Conservation (phyloP, 345 rosid genomes). For the Aurinia saxatilis region DNA sequence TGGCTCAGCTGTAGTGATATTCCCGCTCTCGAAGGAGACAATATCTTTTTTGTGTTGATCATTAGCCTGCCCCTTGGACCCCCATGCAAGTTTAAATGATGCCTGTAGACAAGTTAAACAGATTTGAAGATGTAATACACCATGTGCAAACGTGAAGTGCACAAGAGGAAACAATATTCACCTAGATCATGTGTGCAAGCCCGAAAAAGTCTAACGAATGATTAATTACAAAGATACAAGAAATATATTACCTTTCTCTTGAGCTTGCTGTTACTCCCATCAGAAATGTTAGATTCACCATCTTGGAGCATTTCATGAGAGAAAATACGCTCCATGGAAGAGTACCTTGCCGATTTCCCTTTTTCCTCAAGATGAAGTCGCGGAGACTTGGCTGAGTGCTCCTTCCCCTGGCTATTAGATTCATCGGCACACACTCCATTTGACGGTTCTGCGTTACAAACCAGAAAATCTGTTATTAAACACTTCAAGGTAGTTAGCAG, state of each 20-base stretch:
- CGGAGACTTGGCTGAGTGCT: constrained; percentile 29
- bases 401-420: constrained; percentile 27
- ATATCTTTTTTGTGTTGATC: constrained; percentile 94
- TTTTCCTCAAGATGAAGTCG: constrained; percentile 28
- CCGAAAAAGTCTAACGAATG: background rate
- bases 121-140: background rate
- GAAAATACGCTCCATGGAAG: constrained; percentile 61
- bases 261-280: constrained; percentile 33
- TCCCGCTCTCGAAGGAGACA: constrained; percentile 92
- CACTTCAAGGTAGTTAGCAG: background rate
- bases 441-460: constrained; percentile 39
- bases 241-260: constrained; percentile 63
- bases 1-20: constrained; percentile 84
- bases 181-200: constrained; percentile 1
- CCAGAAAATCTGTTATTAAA: constrained; percentile 10
- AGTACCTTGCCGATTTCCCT: constrained; percentile 33
- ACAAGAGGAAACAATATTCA: too few relatives aligned
- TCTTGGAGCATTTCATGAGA: constrained; percentile 83
- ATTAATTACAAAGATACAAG: background rate
- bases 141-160: background rate
- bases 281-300: constrained; percentile 34
- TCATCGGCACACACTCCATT: constrained; percentile 30
- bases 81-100: constrained; percentile 95
- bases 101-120: constrained; percentile 48
- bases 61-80: constrained; percentile 68